Conservation (phyloP, 208 protist species). For the Trypanosoma rangeli region DNA sequence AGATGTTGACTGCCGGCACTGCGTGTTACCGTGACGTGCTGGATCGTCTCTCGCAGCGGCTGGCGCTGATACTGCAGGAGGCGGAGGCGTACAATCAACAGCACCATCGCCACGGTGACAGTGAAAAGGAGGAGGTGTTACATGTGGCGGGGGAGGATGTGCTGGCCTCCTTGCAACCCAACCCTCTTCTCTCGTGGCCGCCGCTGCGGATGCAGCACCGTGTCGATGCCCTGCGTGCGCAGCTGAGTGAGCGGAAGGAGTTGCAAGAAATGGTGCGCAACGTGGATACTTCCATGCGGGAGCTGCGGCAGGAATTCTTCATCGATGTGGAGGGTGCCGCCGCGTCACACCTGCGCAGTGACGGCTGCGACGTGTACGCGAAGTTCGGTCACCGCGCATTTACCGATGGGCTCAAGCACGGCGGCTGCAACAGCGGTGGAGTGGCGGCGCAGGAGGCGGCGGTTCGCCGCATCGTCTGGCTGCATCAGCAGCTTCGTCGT, state of each 20-base stretch:
- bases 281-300: not conserved
- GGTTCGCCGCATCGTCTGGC: not conserved
- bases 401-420: not conserved
- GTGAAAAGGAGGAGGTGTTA: not conserved
- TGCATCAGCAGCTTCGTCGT: conserved; percentile 7
- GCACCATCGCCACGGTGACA: not conserved
- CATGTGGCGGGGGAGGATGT: not conserved
- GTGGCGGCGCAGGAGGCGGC: not conserved
- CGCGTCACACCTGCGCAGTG: not conserved
- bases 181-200: not conserved
- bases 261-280: conserved; percentile 11
- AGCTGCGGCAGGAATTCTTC: not conserved
- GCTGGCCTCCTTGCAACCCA: not conserved
- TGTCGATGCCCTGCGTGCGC: conserved; percentile 1
- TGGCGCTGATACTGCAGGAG: not conserved
- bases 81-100: not conserved
- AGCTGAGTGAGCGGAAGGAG: not conserved
- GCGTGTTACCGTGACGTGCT: conserved; percentile 17
- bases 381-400: not conserved
- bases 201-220: conserved; percentile 3
- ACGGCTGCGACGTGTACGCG: not conserved
- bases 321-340: not conserved
- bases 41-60: conserved; percentile 20
- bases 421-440: not conserved
- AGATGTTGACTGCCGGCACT: not conserved